These are phyloP conservation scores for Ustilago cynodontis DNA, from an alignment of 1,284 basidiomycete species.

Conservation along the genomic window DNA sequence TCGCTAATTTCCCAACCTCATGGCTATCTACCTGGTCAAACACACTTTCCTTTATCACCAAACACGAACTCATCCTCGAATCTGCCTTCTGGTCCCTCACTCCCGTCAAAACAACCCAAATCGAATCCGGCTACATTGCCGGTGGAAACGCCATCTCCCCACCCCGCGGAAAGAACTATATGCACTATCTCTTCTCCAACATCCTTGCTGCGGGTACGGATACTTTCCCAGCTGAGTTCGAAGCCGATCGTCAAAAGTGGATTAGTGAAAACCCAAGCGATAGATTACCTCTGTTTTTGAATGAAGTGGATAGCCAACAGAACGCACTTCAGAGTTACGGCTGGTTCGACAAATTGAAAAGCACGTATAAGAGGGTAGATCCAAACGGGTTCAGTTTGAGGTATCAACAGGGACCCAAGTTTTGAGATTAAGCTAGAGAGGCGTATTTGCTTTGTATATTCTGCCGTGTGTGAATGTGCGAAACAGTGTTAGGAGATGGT, in stretches of 20 bases:
- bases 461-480: neutral
- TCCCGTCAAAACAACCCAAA: constrained; percentile 36
- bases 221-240: constrained; percentile 22
- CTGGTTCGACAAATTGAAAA: constrained; percentile 29
- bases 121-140: constrained; percentile 17
- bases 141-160: constrained; percentile 52
- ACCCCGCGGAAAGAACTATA: constrained; percentile 16
- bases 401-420: constrained; percentile 29
- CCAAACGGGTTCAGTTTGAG: constrained; percentile 24
- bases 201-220: constrained; percentile 10
- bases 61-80: constrained; percentile 12
- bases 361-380: constrained; percentile 37
- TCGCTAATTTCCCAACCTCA: neutral
- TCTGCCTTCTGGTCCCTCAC: constrained; percentile 34
- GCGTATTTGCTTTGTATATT: neutral
- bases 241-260: constrained; percentile 11
- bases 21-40: constrained; percentile 22
- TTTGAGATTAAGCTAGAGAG: constrained; percentile 2
- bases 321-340: constrained; percentile 38
- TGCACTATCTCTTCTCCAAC: constrained; percentile 21
- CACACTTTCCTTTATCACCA: constrained; percentile 7
- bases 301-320: constrained; percentile 48
- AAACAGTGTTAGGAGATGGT: constrained; percentile 7
- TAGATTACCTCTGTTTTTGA: constrained; percentile 54
- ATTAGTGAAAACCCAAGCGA: constrained; percentile 15